phyloP scores from a whole-genome alignment of 2,329 filamentous ascomycete genomes.

The Dothidotthia symphoricarpi region DNA sequence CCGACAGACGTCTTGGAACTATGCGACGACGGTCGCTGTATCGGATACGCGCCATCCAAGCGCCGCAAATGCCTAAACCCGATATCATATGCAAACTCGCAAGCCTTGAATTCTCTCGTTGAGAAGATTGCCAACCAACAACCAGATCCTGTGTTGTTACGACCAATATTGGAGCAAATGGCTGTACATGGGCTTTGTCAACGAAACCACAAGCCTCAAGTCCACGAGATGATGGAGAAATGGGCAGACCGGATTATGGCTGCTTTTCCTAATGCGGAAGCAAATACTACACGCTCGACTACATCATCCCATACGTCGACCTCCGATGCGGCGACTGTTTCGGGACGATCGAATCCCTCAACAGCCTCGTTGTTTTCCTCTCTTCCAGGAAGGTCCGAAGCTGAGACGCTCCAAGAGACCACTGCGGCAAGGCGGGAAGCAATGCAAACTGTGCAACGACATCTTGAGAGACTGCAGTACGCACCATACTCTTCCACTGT shows the following conservation, averaged over 20 bases:
- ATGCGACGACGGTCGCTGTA: constrained; percentile 6
- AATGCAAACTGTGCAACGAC: constrained; percentile 1
- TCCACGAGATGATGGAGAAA: neutral
- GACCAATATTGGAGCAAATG: constrained; percentile 6
- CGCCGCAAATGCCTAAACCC: constrained; percentile 8
- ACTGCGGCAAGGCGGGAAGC: constrained; percentile 7
- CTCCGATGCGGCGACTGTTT: neutral
- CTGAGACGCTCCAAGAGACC: constrained; percentile 5
- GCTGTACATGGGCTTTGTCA: constrained; percentile 10
- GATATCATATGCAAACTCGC: constrained; percentile 2
- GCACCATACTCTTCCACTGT: neutral
- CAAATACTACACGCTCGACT: neutral
- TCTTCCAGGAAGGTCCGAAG: neutral
- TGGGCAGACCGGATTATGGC: constrained; percentile 4
- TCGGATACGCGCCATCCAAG: constrained; percentile 9
- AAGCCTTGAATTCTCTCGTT: constrained; percentile 2
- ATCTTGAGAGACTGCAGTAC: constrained; percentile 1
- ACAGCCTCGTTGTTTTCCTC: neutral
- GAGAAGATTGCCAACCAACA: constrained; percentile 2
- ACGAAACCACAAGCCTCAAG: constrained; percentile 2
- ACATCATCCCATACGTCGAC: neutral
- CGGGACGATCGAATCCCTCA: neutral
- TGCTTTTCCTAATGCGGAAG: neutral
- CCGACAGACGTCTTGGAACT: constrained; percentile 10
- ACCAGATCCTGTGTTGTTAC: constrained; percentile 10